A percentile compares a stretch with the other conserved stretches of the same genome.
Conservation (phyloP, 495 filamentous ascomycete genomes). For the Pseudevernia furfuracea region DNA sequence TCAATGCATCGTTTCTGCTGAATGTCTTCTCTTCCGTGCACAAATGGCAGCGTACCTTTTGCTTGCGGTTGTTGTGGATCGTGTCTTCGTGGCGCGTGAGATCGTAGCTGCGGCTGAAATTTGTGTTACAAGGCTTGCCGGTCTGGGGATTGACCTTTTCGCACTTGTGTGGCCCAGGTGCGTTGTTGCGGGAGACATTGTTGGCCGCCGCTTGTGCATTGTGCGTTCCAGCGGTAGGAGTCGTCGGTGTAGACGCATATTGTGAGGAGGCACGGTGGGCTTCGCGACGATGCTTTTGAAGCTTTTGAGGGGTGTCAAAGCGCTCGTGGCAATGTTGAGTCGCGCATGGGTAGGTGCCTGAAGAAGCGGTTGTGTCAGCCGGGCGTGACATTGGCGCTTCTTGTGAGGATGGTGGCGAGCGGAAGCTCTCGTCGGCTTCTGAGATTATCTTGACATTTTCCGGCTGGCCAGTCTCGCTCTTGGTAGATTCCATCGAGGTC, state of each 20-base stretch:
- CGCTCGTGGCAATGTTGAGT: conserved; percentile 84
- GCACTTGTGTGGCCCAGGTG: conserved; percentile 84
- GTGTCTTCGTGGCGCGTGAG: conserved; percentile 95
- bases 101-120: conserved; percentile 97
- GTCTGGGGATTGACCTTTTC: conserved; percentile 91
- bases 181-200: conserved; percentile 54
- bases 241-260: conserved; percentile 32
- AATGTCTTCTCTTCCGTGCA: conserved; percentile 99
- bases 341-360: conserved; percentile 90
- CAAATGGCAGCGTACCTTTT: conserved; percentile 88
- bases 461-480: conserved; percentile 40
- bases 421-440: conserved; percentile 23
- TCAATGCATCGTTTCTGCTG: conserved; percentile 84
- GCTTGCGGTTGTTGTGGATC: conserved; percentile 89
- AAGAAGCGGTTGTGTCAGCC: conserved; percentile 57
- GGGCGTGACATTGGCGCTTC: conserved; percentile 38
- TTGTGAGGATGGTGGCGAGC: conserved; percentile 24
- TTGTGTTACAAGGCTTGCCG: conserved; percentile 88
- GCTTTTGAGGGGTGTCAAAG: conserved; percentile 75
- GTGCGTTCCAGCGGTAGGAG: conserved; percentile 38
- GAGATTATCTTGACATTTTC: conserved; percentile 28
- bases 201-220: conserved; percentile 34
- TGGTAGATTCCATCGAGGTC: conserved; percentile 57
- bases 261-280: conserved; percentile 63
- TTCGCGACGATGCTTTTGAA: conserved; percentile 95